A percentile compares a stretch with the other conserved stretches of the same genome.
These are phyloP conservation scores for Aspergillus carbonarius DNA, from an alignment of 2,329 filamentous ascomycete species.

Conservation along the genomic window DNA sequence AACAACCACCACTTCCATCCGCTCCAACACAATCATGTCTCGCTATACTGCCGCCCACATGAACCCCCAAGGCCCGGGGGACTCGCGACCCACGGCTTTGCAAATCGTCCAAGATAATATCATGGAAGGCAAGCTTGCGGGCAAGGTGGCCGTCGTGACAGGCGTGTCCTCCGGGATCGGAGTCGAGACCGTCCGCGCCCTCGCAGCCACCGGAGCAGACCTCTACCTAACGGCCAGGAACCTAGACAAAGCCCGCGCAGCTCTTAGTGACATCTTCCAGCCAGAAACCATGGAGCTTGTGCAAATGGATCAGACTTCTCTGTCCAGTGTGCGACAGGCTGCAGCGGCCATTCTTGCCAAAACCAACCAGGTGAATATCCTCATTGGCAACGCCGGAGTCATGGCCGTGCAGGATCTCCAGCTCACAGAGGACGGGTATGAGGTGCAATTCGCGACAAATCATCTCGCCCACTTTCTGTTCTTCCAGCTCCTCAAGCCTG, in stretches of 20 bases:
- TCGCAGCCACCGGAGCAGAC: slow-evolving; percentile 36
- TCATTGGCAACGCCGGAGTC: slow-evolving; percentile 49
- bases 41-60: slow-evolving; percentile 26
- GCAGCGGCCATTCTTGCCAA: slow-evolving; percentile 12
- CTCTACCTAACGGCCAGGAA: slow-evolving; percentile 40
- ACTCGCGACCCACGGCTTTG: slow-evolving; percentile 31
- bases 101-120: slow-evolving; percentile 34
- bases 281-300: slow-evolving; percentile 19
- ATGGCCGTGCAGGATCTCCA: slow-evolving; percentile 33
- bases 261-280: slow-evolving; percentile 25
- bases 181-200: slow-evolving; percentile 45
- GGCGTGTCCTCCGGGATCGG: slow-evolving; percentile 41
- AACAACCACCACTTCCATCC: background rate
- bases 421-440: slow-evolving; percentile 43
- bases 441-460: slow-evolving; percentile 55
- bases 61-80: slow-evolving; percentile 18
- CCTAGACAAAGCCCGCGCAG: slow-evolving; percentile 32
- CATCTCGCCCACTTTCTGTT: slow-evolving; percentile 54
- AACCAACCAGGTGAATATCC: slow-evolving; percentile 17
- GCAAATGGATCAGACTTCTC: slow-evolving; percentile 13
- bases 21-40: slow-evolving; percentile 10
- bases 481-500: slow-evolving; percentile 48
- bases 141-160: slow-evolving; percentile 16
- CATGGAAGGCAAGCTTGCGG: slow-evolving; percentile 17
- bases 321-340: slow-evolving; percentile 16